A percentile compares a stretch with the other conserved stretches of the same genome.
phyloP scores from a whole-genome alignment of 1,284 basidiomycete species.

The Fomitopsis palustris region DNA sequence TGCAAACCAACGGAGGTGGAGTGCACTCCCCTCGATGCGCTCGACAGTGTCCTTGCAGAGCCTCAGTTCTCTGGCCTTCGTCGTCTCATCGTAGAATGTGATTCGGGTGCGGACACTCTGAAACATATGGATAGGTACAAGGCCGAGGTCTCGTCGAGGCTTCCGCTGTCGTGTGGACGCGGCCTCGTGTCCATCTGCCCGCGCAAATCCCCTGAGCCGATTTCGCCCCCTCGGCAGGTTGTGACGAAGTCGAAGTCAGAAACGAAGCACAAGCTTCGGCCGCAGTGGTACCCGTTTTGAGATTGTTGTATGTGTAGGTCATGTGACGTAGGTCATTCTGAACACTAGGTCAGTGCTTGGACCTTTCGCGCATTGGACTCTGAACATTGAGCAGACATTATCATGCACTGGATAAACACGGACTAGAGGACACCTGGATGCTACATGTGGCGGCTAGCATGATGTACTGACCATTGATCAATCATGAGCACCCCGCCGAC shows the following conservation, averaged over 20 bases:
- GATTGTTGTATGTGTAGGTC: neutral
- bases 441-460: neutral
- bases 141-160: neutral
- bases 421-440: neutral
- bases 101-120: neutral
- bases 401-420: neutral
- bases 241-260: neutral
- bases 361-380: neutral
- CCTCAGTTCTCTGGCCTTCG: conserved; percentile 1
- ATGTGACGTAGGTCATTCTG: neutral
- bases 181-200: neutral
- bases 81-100: neutral
- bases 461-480: no score
- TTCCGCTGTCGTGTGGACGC: conserved; percentile 3
- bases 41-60: neutral
- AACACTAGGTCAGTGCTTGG: neutral
- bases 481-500: no score
- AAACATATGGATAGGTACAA: neutral
- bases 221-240: neutral
- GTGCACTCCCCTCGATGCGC: neutral
- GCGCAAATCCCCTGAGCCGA: neutral
- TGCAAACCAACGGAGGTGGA: neutral
- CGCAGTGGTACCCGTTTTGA: neutral
- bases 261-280: neutral
- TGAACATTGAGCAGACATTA: neutral